Conservation (phyloP, 2,329 filamentous ascomycete species). For the Beauveria varroae region DNA sequence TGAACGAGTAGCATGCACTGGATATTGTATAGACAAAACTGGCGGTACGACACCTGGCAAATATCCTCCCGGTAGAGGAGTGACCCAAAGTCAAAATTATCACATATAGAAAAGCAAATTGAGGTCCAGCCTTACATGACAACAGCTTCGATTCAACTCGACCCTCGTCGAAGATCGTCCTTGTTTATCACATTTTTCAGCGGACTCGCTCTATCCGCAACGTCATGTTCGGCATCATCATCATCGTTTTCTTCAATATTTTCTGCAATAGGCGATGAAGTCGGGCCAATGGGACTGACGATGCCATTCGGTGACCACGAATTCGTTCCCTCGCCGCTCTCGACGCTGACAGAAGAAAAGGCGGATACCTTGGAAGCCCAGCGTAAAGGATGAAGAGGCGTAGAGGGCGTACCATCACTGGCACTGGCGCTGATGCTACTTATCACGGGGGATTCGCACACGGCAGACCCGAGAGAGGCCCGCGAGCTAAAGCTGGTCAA, state of each 20-base stretch:
- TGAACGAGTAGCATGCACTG: neutral
- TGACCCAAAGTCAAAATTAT: neutral
- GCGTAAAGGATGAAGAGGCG: neutral
- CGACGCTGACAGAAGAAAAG: neutral
- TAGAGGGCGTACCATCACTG: neutral
- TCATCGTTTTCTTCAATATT: neutral
- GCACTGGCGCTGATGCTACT: neutral
- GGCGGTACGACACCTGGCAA: too few relatives aligned
- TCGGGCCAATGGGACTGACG: neutral
- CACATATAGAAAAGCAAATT: neutral
- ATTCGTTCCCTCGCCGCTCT: neutral
- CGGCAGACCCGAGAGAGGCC: neutral
- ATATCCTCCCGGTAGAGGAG: neutral
- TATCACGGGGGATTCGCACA: neutral
- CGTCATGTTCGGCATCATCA: neutral
- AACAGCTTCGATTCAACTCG: too few relatives aligned
- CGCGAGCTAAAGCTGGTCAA: constrained; percentile 9
- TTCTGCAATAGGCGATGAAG: neutral
- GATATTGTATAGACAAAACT: neutral
- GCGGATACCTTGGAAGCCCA: neutral
- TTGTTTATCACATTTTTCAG: neutral
- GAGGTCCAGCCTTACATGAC: neutral
- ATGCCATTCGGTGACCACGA: neutral
- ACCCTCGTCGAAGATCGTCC: neutral
- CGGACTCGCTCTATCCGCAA: neutral